Evolutionary conservation across 805 yeast genomes (phyloP), one percentile per base, ranked within the genome.

Genomic region (Tetrapisispora taiwanensis): DNA sequence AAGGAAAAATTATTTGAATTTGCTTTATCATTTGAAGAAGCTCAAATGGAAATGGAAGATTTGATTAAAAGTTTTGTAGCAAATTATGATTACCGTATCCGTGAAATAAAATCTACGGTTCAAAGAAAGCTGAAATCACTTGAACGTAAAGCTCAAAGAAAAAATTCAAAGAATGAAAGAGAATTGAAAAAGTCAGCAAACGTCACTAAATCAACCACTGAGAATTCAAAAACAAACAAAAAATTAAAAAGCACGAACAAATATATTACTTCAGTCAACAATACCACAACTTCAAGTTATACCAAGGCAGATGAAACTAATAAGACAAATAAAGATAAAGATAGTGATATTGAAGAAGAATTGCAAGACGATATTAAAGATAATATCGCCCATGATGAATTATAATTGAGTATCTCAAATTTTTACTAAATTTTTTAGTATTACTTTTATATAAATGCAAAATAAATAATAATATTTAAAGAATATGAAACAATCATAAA

Each of bases 1-100:
- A 57, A 69, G 36, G 69, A 63, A 34, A 58, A 55, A 18, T 50
- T 66, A 20, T 54, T 66, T 35, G 58, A 60, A 33, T 30, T 65
- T 10, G 63, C 63, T 42, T 46, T 52, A 13, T 50, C 50, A 7
- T 62, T 62, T 31, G 54, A 62, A 17, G 40, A 47, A 3, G 44
- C 53, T 6, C 43, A 53, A 3, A 37, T 43, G 6, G 54, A 52
- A 7, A 30, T 58, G 6, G 43, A 43, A 14, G 43, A 49, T 7
- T 44, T 53, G 4, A 46, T 56, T 7, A 36, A 48, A 20, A 37
- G 52, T 1, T 43, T 63, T 13, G 46, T 49, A 14, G 33, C 49
- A 9, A 47, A 53, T 18, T 56, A 61, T 41, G 52, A 55, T 1
- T 62, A 63, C 42, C 60, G 64, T 41, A 43, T 59, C 36, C 63